Conservation (phyloP, 169 alveolate genomes). For the Eimeria tenella region DNA sequence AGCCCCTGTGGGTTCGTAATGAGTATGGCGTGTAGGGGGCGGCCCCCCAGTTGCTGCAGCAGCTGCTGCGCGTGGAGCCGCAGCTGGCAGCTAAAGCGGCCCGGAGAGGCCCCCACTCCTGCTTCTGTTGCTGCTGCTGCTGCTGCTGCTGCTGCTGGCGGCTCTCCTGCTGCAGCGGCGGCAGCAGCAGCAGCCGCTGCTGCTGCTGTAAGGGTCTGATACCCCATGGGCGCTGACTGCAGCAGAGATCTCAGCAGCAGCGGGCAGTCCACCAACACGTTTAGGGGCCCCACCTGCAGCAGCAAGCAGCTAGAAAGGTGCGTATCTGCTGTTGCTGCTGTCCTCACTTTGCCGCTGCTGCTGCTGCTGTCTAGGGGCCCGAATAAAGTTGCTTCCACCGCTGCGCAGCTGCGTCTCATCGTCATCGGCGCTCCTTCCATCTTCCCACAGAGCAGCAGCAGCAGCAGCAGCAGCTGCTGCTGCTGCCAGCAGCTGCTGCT, state of each 20-base stretch:
- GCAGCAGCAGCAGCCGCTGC: slow-evolving; percentile 42
- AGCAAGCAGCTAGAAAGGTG: slow-evolving; percentile 35
- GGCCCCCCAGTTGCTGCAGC: slow-evolving; percentile 35
- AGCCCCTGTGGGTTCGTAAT: slow-evolving; percentile 65
- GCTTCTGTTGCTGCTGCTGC: slow-evolving; percentile 38
- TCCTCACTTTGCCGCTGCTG: not conserved
- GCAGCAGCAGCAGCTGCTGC: not conserved
- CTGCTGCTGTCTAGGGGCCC: not conserved
- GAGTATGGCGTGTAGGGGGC: slow-evolving; percentile 32
- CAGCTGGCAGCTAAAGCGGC: not conserved
- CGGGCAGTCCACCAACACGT: slow-evolving; percentile 25
- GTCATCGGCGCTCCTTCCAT: not conserved
- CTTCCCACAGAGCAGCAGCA: not conserved
- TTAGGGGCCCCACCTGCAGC: slow-evolving; percentile 47
- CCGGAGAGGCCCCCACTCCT: not conserved
- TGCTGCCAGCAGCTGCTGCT: not conserved
- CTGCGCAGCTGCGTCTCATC: slow-evolving; percentile 13
- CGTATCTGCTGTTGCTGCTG: slow-evolving; percentile 19
- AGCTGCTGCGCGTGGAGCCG: slow-evolving; percentile 52
- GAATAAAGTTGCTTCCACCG: slow-evolving; percentile 5
- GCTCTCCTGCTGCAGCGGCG: not conserved
- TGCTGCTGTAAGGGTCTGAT: slow-evolving; percentile 29
- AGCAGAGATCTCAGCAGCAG: slow-evolving; percentile 33
- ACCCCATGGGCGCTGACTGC: slow-evolving; percentile 26
- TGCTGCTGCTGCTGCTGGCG: not conserved